Conservation (phyloP, 306 rosid genomes). For the Chamaecrista fasciculata region DNA sequence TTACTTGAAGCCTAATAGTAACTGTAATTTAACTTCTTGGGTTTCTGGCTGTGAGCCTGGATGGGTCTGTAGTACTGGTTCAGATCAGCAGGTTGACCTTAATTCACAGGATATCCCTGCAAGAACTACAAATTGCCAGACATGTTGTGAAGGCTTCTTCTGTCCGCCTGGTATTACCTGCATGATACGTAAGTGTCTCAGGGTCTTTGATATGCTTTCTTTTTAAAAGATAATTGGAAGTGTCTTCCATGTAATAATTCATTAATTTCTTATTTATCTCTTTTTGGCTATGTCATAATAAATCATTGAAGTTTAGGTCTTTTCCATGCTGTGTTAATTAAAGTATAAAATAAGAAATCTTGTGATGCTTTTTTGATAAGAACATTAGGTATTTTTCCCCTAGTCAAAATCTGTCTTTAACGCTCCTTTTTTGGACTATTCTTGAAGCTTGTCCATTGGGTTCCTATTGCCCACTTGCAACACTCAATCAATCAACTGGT, state of each 20-base stretch:
- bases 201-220: constrained; percentile 10
- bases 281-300: neutral
- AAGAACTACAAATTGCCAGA: constrained; percentile 66
- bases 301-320: neutral
- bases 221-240: constrained; percentile 8
- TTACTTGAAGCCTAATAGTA: constrained; percentile 74
- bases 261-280: neutral
- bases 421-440: constrained; percentile 26
- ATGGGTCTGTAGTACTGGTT: constrained; percentile 77
- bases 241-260: constrained; percentile 4
- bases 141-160: constrained; percentile 96
- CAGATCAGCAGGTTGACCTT: constrained; percentile 51
- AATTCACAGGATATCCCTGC: constrained; percentile 64
- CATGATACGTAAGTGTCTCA: constrained; percentile 86
- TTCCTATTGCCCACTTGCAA: constrained; percentile 84
- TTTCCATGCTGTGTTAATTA: neutral
- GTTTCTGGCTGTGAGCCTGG: constrained; percentile 95
- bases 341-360: neutral
- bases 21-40: constrained; percentile 93
- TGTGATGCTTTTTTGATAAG: neutral
- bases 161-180: constrained; percentile 95
- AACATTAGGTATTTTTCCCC: neutral
- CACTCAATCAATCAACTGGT: constrained; percentile 67
- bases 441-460: constrained; percentile 92
- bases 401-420: constrained; percentile 37